Conservation (phyloP, 305 asterid genomes). For the Solanum hybrid region DNA sequence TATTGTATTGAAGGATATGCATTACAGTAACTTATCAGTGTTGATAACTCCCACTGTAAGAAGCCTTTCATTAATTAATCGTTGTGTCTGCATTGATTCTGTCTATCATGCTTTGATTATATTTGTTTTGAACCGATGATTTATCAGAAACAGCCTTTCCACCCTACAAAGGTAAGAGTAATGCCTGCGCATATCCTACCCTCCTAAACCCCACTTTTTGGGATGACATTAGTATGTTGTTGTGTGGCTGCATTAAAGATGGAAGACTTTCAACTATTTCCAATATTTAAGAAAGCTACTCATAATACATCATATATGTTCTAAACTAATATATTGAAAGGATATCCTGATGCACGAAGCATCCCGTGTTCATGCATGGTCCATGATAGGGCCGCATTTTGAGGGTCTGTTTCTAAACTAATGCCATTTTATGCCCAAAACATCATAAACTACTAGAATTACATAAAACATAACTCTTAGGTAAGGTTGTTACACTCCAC, state of each 20-base stretch:
- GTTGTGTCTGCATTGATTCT: not conserved
- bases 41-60: not conserved
- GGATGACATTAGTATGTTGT: not conserved
- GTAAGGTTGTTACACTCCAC: not conserved
- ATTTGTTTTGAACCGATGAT: not conserved
- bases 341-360: not conserved
- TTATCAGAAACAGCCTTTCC: not conserved
- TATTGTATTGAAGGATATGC: not conserved
- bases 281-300: not conserved
- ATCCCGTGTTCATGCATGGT: not conserved
- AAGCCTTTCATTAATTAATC: not conserved
- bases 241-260: not conserved
- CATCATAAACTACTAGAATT: not conserved
- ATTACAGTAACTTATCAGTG: not conserved
- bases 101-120: not conserved
- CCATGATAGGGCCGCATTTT: not conserved
- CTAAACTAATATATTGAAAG: not conserved
- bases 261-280: not conserved
- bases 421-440: not conserved
- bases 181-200: not conserved
- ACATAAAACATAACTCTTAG: not conserved
- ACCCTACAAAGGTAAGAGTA: not conserved
- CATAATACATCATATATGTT: not conserved
- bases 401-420: not conserved
- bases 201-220: not conserved